These are phyloP conservation scores for Myriosclerotinia duriaeana DNA, from an alignment of 2,329 filamentous ascomycete species.

Conservation along the genomic window DNA sequence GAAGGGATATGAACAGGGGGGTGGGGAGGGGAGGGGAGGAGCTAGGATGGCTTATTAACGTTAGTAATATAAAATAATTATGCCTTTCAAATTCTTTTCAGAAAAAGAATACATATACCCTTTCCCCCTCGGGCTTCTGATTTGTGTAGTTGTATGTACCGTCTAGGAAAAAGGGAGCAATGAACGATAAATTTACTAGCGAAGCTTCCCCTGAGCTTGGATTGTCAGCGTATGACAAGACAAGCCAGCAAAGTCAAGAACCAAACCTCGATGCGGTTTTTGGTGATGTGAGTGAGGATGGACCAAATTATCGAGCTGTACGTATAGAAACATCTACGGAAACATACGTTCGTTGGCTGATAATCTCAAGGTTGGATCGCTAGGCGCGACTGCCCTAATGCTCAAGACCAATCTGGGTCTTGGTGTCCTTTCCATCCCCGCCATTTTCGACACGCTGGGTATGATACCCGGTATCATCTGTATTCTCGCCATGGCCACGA, in stretches of 20 bases:
- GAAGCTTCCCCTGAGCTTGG: background rate
- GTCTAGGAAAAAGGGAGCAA: background rate
- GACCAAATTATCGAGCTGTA: conserved; percentile 18
- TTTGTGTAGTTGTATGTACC: background rate
- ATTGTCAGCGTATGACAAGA: no score
- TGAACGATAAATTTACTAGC: conserved; percentile 2
- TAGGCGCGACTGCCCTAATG: conserved; percentile 41
- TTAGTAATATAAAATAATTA: no score
- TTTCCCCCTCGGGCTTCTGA: background rate
- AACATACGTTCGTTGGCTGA: background rate
- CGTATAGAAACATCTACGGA: background rate
- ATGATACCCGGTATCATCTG: conserved; percentile 46
- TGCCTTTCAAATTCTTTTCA: no score
- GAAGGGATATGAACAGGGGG: no score
- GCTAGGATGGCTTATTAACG: no score
- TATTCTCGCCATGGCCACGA: conserved; percentile 42
- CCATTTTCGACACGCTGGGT: conserved; percentile 45
- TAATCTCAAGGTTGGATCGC: conserved; percentile 1
- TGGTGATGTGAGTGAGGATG: conserved; percentile 20
- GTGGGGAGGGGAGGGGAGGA: no score
- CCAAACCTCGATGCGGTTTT: conserved; percentile 13
- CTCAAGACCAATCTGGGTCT: conserved; percentile 44
- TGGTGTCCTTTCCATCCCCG: conserved; percentile 46
- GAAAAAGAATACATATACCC: background rate
- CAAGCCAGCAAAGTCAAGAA: background rate